These are phyloP conservation scores for Camellia granthamiana DNA, from an alignment of 148 eudicot genomes.

Conservation along the genomic window DNA sequence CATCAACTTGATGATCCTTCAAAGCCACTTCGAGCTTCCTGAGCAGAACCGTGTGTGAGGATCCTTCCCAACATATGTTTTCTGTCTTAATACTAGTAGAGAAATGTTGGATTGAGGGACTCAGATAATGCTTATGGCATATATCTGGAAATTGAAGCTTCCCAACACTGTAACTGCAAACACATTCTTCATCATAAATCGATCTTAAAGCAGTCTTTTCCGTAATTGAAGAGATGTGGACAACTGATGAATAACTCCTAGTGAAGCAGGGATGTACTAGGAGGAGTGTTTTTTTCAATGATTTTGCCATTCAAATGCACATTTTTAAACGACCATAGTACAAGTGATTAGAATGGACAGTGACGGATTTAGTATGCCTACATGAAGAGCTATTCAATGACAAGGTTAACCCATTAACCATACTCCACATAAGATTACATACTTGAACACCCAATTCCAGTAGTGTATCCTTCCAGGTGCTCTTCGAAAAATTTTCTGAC, in stretches of 20 bases:
- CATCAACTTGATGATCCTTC: conserved; percentile 52
- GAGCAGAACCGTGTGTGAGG: conserved; percentile 32
- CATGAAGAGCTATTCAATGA: neutral
- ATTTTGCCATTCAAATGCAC: conserved; percentile 12
- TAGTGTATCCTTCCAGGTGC: neutral
- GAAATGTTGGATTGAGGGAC: conserved; percentile 8
- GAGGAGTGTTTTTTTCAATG: neutral
- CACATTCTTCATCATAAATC: conserved; percentile 12
- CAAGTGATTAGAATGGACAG: neutral
- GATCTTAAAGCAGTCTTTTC: conserved; percentile 22
- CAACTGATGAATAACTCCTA: conserved; percentile 14
- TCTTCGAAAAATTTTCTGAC: neutral
- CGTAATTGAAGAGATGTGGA: conserved; percentile 11
- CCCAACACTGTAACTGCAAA: conserved; percentile 1
- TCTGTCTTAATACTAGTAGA: conserved; percentile 24
- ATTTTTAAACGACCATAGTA: neutral
- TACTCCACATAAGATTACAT: conserved; percentile 2
- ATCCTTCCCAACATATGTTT: conserved; percentile 25
- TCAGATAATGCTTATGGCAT: neutral
- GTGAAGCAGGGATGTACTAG: conserved; percentile 6
- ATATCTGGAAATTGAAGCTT: conserved; percentile 8
- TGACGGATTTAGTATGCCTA: neutral
- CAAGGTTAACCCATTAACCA: neutral
- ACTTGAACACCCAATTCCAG: neutral
- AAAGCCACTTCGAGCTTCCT: conserved; percentile 50